Conservation (phyloP, 768 basidiomycete genomes). For the Boletus rubropictus region DNA sequence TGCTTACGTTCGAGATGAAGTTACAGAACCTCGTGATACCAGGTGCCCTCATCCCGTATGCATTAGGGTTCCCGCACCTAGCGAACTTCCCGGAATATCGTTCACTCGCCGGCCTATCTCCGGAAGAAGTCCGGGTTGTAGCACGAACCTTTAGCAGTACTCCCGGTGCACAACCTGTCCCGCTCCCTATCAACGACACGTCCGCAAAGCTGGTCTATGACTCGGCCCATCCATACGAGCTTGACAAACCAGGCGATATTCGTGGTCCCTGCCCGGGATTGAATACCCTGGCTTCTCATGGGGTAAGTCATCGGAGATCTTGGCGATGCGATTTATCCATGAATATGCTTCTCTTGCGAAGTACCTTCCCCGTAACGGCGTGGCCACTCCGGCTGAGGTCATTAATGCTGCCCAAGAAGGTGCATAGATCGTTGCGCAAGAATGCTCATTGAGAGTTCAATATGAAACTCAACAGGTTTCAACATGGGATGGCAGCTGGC, state of each 20-base stretch:
- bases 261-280: slow-evolving; percentile 25
- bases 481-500: slow-evolving; percentile 24
- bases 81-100: slow-evolving; percentile 16
- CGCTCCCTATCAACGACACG: slow-evolving; percentile 20
- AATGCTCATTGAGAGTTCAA: neutral
- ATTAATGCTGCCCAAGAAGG: slow-evolving; percentile 24
- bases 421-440: neutral
- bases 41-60: slow-evolving; percentile 3
- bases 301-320: slow-evolving; percentile 12
- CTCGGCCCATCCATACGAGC: slow-evolving; percentile 12
- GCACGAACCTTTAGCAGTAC: slow-evolving; percentile 13
- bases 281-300: slow-evolving; percentile 25
- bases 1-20: neutral
- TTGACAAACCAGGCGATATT: slow-evolving; percentile 16
- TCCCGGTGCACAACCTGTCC: slow-evolving; percentile 21
- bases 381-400: slow-evolving; percentile 20
- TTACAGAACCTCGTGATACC: slow-evolving; percentile 4
- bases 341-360: neutral
- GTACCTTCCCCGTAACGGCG: slow-evolving; percentile 19
- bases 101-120: slow-evolving; percentile 20
- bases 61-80: slow-evolving; percentile 12
- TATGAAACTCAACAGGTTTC: slow-evolving; percentile 8
- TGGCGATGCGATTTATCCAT: neutral
- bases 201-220: slow-evolving; percentile 22
- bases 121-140: slow-evolving; percentile 12